phyloP scores from a whole-genome alignment of 345 rosid genomes.

The Eucalyptus curtisii region DNA sequence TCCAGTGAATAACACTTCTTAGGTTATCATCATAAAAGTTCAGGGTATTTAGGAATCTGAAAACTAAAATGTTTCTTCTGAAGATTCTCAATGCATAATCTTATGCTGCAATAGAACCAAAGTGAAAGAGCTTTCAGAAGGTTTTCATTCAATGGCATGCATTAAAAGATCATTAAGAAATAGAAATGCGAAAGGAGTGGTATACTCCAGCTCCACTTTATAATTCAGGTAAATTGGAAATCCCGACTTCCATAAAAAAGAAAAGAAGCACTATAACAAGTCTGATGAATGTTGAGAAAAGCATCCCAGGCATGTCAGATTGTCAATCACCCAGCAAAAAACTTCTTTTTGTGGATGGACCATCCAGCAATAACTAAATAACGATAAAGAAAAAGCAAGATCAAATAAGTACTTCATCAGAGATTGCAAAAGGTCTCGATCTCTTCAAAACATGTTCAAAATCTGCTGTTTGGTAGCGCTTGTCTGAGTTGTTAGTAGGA shows the following conservation, averaged over 20 bases:
- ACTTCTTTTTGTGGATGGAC: not conserved
- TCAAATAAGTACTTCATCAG: too few species aligned
- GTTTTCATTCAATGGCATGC: not conserved
- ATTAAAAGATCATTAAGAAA: not conserved
- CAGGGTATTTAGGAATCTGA: not conserved
- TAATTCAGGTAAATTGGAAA: too few species aligned
- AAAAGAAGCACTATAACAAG: too few species aligned
- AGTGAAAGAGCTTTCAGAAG: not conserved
- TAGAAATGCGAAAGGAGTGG: not conserved
- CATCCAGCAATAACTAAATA: not conserved
- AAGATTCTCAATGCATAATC: not conserved
- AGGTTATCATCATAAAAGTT: not conserved
- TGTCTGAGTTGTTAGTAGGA: constrained; percentile 6
- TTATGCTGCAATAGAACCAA: not conserved
- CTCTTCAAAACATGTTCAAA: constrained; percentile 22
- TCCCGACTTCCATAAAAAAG: too few species aligned
- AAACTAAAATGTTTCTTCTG: not conserved
- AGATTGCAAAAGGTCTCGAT: constrained; percentile 10
- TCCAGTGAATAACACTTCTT: not conserved
- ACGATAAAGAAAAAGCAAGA: not conserved
- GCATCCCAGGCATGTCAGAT: not conserved
- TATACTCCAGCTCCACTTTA: not conserved
- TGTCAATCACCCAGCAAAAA: not conserved
- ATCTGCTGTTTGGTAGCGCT: constrained; percentile 16
- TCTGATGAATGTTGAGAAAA: not conserved